Percentiles rank a stretch among this genome's conserved stretches.
These are phyloP conservation scores for Trichoderma virens DNA, from an alignment of 495 filamentous ascomycete genomes.

Conservation along the genomic window DNA sequence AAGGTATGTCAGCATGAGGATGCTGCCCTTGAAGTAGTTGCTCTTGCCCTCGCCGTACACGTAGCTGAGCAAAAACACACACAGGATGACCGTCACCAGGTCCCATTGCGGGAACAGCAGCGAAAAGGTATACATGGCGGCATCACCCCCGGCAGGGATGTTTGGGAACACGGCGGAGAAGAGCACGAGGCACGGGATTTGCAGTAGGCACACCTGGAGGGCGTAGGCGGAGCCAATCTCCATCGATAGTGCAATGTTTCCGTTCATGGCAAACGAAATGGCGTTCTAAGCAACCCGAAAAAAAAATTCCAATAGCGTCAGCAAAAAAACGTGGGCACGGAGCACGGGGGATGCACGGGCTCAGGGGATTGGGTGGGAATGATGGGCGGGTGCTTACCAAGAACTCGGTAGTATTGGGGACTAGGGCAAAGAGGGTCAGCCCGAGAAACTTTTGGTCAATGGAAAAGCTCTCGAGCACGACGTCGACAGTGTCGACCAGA, in stretches of 20 bases:
- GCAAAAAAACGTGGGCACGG: not conserved
- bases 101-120: constrained; percentile 99
- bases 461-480: constrained; percentile 78
- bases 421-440: constrained; percentile 92
- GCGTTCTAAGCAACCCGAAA: constrained; percentile 69
- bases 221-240: constrained; percentile 98
- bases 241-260: constrained; percentile 99
- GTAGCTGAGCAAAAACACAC: constrained; percentile 93
- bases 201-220: constrained; percentile 92
- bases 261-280: constrained; percentile 99
- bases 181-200: constrained; percentile 87
- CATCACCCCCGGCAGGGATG: constrained; percentile 20
- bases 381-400: constrained; percentile 51
- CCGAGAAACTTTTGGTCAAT: constrained; percentile 98
- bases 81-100: constrained; percentile 94
- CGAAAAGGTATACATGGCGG: constrained; percentile 63
- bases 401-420: constrained; percentile 98
- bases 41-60: constrained; percentile 98
- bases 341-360: not conserved
- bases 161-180: constrained; percentile 61
- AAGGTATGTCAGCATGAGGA: constrained; percentile 86
- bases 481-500: constrained; percentile 90
- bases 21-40: constrained; percentile 89
- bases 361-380: not conserved
- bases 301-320: not conserved